Evolutionary conservation across 2,329 filamentous ascomycete species (phyloP), one percentile per base, ranked within the genome.

Genomic region (Cercospora brassicicola): DNA sequence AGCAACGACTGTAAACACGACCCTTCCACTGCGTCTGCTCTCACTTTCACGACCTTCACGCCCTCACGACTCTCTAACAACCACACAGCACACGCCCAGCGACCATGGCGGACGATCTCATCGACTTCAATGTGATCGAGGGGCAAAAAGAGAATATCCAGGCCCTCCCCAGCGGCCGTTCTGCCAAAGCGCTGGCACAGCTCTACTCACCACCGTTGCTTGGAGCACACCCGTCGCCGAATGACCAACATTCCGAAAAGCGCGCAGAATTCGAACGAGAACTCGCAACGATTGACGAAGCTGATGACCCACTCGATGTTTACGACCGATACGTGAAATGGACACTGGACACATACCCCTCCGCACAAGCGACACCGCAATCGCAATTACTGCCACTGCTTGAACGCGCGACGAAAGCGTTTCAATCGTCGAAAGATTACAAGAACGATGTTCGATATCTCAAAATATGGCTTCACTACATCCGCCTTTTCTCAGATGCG

Each of bases 141-240:
- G 88, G 88, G 57, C 94, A 97, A 76, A 99, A 99, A 82, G 95
- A 99, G 82, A 99, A 99, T 81, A 97, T 99, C 66, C 94, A 97
- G 80, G 90, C 93, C 23, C 86, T 99, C 11, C 94, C 94, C 15
- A 91, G 92, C 70, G 95, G 90, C 36, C 85, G 95, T 72, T 98
- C 94, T 48, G 95, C 94, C 56, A 92, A 90, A 82, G 94, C 95
- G 64, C 89, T 99, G 62, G 93, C 90, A 31, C 88, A 93, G 64
- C 87, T 93, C 33, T 93, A 93, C 85, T 90, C 93, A 69, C 80
- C 81, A 55, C 82, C 82, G 10, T 72, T 79, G 30, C 74, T 78
- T 13, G 73, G 73, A 48, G 73, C 74, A n/a, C 69, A 75, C 42
- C 72, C 76, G 9, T 76, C 76, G 55, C 90, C 92, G 48, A 85